Base-by-base conservation (phyloP, 768 basidiomycete species). In the Clathrus columnatus region DNA sequence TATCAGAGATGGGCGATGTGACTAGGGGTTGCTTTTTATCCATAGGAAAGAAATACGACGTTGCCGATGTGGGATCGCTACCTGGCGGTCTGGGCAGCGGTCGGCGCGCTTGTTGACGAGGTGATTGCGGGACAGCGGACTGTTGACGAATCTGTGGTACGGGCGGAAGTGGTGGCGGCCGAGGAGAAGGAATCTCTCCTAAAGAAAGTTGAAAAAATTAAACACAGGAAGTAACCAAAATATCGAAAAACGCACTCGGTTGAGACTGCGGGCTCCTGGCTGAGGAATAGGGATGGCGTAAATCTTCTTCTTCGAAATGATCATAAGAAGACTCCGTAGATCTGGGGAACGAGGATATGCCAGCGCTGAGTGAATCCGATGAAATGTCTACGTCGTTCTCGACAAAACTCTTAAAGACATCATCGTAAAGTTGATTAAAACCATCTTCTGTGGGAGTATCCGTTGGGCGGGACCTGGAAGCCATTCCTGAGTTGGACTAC, bases 11-110 rank as follows among this genome's bases (percentile, higher is more conserved):
- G 7, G 27, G 44, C 2, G 46, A 26, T 1, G 54, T 16, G 48
- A 47, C 27, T 53, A 36, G 41, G 20, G 44, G 30, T 30, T 47
- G 54, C 24, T 36, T 36, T 36, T n/a, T 36, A 11, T 36, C 36
- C 10, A 36, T 4, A 14, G 36, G 36, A 36, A 36, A 36, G 36
- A 14, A 36, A 11, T 11, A 36, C 36, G 36, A 36, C 10, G 54
- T 20, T 18, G 24, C 24, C 10, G 45, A 28, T 4, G 45, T 14
- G 10, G 54, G 41, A 24, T 21, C 41, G 30, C 51, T 32, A 16
- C 17, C n/a, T 7, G 54, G 54, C 23, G 54, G 54, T 47, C 21
- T 47, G 7, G 54, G 54, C 1, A 55, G 46, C 20, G 54, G 54
- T 17, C 54, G 30, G 23, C 24, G 24, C 1, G 20, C 24, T 7